Evolutionary conservation across 2,329 filamentous ascomycete genomes (phyloP), one percentile per base, ranked within the genome.

Genomic region (Akanthomyces lecanii): DNA sequence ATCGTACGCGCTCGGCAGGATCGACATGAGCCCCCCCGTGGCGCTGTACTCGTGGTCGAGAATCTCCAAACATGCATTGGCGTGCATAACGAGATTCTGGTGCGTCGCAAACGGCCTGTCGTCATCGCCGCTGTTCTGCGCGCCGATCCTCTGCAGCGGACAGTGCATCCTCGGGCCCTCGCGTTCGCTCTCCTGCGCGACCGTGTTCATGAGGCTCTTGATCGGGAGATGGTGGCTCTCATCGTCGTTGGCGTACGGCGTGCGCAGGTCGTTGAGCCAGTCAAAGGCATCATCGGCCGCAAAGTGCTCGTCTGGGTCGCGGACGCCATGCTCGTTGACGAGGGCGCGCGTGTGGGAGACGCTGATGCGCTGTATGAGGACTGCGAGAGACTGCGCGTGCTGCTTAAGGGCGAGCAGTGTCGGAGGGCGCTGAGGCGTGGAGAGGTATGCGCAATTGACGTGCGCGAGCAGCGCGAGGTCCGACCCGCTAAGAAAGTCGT

Each of bases 361-460:
- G 3, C 75, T 76, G 12, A 86, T 71, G 48, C 75, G 72, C 3
- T 76, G 76, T 65, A 87, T 85, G 54, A 87, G 75, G 16, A 80
- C 76, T 40, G 76, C 73, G 18, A 87, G 77, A n/a, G 82, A 80
- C 61, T 86, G 85, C 0, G 83, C 82, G 65, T 87, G 85, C 68
- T 84, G 80, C 71, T 87, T 87, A 42, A 87, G 76, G 1, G 82
- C 76, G 1, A 82, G 73, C n/a, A 87, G 74, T 0, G 83, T 86
- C 1, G 84, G 83, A 4, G 82, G 73, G 6, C 74, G 70, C 5
- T 79, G 81, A 2, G 81, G 81, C 2, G 81, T 84, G 2, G 84
- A 86, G 45, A 87, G 74, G 67, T 85, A 86, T 63, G 77, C 76
- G 72, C 85, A 87, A 72, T 84, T 86, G 65, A 85, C 74, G 66